phyloP scores from a whole-genome alignment of 805 yeast species.

The Hemisphaericaspora nanyangensis region DNA sequence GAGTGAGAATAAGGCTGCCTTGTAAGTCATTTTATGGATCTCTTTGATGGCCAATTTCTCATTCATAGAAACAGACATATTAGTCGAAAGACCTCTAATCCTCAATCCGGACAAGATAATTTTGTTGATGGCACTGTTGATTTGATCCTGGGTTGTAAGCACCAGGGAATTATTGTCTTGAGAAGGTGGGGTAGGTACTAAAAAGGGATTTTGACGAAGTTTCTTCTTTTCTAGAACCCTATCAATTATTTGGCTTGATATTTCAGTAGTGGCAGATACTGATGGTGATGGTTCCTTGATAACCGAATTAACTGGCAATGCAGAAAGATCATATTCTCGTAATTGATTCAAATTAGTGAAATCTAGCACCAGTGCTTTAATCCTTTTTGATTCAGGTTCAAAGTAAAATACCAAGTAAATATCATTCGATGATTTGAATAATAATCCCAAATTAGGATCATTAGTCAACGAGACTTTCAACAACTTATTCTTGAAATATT shows the following conservation, averaged over 20 bases:
- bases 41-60: conserved; percentile 37
- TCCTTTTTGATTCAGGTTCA: conserved; percentile 7
- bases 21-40: conserved; percentile 38
- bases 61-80: conserved; percentile 18
- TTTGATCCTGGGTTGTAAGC: conserved; percentile 25
- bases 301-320: conserved; percentile 12
- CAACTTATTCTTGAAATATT: conserved; percentile 19
- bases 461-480: conserved; percentile 5
- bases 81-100: conserved; percentile 33
- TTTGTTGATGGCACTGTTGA: conserved; percentile 29
- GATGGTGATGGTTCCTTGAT: background rate
- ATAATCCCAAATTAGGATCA: conserved; percentile 14
- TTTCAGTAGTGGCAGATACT: conserved; percentile 7
- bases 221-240: conserved; percentile 29
- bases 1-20: conserved; percentile 35
- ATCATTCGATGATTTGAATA: conserved; percentile 13
- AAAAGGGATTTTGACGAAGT: conserved; percentile 14
- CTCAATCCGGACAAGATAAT: conserved; percentile 39
- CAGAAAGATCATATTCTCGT: background rate
- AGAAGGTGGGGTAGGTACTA: conserved; percentile 6
- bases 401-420: conserved; percentile 22
- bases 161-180: conserved; percentile 13
- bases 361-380: conserved; percentile 6
- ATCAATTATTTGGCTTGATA: conserved; percentile 23
- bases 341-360: conserved; percentile 1